Percentiles rank a stretch among this genome's conserved stretches.
These are phyloP conservation scores for Primulina eburnea DNA, from an alignment of 257 asterid genomes.

Conservation along the genomic window DNA sequence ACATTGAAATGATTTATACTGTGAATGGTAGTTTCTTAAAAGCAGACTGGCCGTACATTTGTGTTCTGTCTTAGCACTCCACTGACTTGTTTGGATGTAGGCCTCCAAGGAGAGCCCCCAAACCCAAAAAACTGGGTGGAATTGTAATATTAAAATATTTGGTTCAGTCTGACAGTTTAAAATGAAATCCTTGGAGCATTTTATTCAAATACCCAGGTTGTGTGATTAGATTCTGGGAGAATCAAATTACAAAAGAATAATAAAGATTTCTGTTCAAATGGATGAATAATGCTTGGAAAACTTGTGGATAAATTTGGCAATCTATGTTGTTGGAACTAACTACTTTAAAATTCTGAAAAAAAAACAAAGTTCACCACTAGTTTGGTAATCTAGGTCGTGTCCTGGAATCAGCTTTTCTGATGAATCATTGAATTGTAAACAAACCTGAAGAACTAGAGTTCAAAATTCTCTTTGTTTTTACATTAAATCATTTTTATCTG, in stretches of 20 bases:
- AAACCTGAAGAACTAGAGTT: neutral
- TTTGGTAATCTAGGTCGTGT: too few species aligned
- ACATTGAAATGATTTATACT: neutral
- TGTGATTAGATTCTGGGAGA: neutral
- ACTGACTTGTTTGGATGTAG: neutral
- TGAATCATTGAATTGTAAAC: neutral
- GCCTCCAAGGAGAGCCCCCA: neutral
- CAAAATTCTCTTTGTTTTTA: neutral
- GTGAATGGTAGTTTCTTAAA: neutral
- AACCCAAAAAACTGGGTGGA: neutral
- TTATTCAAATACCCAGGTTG: neutral
- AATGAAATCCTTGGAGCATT: neutral
- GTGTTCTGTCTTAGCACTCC: neutral
- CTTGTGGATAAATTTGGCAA: neutral
- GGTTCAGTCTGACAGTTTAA: neutral
- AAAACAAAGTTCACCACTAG: too few species aligned
- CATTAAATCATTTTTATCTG: neutral
- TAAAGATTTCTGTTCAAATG: neutral
- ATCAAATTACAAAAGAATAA: neutral
- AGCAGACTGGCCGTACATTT: neutral
- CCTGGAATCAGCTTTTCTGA: neutral
- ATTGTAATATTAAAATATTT: neutral
- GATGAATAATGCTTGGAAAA: neutral
- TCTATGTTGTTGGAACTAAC: neutral
- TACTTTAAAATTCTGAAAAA: neutral